Percentiles rank a stretch among this genome's conserved stretches.
These are phyloP conservation scores for Leptomonas seymouri DNA, from an alignment of 208 protist genomes.

Conservation along the genomic window DNA sequence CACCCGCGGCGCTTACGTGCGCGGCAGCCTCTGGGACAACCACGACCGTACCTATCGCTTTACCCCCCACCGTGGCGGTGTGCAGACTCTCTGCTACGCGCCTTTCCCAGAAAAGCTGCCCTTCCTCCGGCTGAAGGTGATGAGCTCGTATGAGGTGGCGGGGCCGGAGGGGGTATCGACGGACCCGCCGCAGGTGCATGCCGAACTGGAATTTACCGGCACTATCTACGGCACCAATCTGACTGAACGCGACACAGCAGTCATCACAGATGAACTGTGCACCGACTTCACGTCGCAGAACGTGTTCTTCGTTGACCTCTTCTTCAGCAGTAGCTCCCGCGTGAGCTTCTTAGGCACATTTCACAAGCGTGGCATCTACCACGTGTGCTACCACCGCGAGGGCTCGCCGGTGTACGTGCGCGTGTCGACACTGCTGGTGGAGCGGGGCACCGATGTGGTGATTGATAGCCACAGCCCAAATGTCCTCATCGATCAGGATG, in stretches of 20 bases:
- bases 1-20: constrained; percentile 60
- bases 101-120: constrained; percentile 68
- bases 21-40: constrained; percentile 63
- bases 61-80: constrained; percentile 62
- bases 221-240: constrained; percentile 83
- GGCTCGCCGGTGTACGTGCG: constrained; percentile 62
- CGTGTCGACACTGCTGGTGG: constrained; percentile 71
- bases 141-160: constrained; percentile 62
- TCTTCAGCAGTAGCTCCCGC: constrained; percentile 67
- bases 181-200: constrained; percentile 69
- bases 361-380: constrained; percentile 70
- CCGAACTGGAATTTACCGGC: constrained; percentile 73
- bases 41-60: constrained; percentile 53
- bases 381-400: constrained; percentile 78
- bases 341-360: constrained; percentile 70
- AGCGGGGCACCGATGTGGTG: constrained; percentile 53
- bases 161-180: constrained; percentile 77
- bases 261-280: constrained; percentile 76
- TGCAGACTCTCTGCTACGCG: constrained; percentile 70
- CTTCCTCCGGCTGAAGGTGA: constrained; percentile 60
- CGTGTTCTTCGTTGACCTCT: constrained; percentile 68
- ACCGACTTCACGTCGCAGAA: constrained; percentile 68
- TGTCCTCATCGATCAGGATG: constrained; percentile 65
- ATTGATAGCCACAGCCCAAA: constrained; percentile 57
- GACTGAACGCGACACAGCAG: constrained; percentile 65